Conservation (phyloP, 2,329 filamentous ascomycete species). For the Keithomyces neogunnii region DNA sequence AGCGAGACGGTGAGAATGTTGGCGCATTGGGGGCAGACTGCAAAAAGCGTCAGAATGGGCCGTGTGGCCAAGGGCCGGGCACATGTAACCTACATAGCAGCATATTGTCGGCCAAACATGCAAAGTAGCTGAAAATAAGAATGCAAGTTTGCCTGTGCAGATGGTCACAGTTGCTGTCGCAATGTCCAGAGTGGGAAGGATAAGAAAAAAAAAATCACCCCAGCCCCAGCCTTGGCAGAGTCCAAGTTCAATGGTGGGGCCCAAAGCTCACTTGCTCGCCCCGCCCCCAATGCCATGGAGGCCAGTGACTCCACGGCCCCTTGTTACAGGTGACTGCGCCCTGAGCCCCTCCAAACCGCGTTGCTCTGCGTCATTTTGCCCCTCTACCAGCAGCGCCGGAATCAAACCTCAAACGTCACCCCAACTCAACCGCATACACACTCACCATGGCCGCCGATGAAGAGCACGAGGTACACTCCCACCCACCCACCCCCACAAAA, state of each 20-base stretch:
- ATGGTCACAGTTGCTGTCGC: no score
- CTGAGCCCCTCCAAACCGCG: no score
- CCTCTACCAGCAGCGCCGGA: no score
- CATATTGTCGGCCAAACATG: conserved; percentile 33
- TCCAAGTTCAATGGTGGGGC: background rate
- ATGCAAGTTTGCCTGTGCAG: no score
- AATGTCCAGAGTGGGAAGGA: no score
- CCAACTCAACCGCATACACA: background rate
- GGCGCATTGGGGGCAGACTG: conserved; percentile 76
- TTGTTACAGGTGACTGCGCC: no score
- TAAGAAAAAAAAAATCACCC: no score
- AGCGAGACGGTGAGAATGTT: conserved; percentile 72
- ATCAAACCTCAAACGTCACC: no score
- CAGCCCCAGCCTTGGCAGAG: background rate
- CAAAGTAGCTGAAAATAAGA: no score
- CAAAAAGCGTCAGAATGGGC: background rate
- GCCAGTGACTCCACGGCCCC: no score
- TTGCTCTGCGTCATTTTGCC: no score
- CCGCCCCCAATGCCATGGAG: no score
- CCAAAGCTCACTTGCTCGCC: background rate
- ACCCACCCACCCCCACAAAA: background rate
- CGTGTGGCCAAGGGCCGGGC: background rate
- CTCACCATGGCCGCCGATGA: conserved; percentile 10
- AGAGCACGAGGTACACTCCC: conserved; percentile 12
- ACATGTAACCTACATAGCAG: conserved; percentile 49